Conservation (phyloP, 768 basidiomycete species). For the Xanthoconium stramineum region DNA sequence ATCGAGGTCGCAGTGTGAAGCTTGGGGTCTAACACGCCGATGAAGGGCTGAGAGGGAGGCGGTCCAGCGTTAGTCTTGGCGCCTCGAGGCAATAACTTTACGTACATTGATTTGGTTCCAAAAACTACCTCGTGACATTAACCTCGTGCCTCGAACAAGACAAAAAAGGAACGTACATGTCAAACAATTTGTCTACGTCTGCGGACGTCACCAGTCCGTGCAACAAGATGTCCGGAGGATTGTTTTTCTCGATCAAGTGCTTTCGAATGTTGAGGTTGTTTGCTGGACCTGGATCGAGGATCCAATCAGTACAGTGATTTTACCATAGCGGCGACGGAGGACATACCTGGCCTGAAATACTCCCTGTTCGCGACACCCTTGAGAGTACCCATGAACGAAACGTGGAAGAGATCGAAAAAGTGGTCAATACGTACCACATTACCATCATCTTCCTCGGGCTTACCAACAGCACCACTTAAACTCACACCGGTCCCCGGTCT, state of each 20-base stretch:
- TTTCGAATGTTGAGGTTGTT: constrained; percentile 69
- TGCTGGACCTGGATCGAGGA: constrained; percentile 51
- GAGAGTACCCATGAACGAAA: constrained; percentile 13
- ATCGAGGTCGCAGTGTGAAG: constrained; percentile 78
- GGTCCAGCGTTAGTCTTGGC: not conserved
- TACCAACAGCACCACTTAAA: constrained; percentile 5
- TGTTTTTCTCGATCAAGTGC: constrained; percentile 70
- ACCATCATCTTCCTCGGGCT: constrained; percentile 54
- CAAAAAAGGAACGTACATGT: constrained; percentile 54
- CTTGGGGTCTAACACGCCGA: constrained; percentile 76
- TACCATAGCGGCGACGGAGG: not conserved
- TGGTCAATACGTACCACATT: constrained; percentile 47
- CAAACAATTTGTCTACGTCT: constrained; percentile 81
- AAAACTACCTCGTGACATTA: constrained; percentile 45
- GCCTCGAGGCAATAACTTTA: not conserved
- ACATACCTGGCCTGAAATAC: constrained; percentile 73
- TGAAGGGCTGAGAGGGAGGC: constrained; percentile 42
- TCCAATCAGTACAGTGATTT: not conserved
- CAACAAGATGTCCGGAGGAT: constrained; percentile 76
- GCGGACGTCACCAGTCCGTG: constrained; percentile 75
- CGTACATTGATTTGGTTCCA: constrained; percentile 68
- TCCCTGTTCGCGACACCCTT: constrained; percentile 79
- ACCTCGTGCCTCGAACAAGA: not conserved
- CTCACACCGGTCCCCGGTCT: constrained; percentile 23
- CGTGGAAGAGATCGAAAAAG: not conserved